Evolutionary conservation across 2,329 filamentous ascomycete species (phyloP), one percentile per base, ranked within the genome.

Genomic region (Raffaelea ambrosiae): DNA sequence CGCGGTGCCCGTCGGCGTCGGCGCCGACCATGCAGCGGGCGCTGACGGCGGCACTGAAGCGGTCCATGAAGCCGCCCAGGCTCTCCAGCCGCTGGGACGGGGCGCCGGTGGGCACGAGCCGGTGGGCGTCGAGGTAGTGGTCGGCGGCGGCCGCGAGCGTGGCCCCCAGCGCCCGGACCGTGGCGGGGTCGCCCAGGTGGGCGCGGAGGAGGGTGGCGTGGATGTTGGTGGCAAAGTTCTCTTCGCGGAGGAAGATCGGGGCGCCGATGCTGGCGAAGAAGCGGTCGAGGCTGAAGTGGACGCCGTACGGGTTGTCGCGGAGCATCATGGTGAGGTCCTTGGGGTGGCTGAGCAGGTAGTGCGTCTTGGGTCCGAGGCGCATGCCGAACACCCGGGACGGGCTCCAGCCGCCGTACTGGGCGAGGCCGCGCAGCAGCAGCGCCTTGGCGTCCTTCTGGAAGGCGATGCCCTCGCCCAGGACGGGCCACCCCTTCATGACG

Each of bases 261-360:
- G 46, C 46, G n/a, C 46, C 46, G 18, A 50, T 43, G 31, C 21
- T 19, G n/a, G 23, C 29, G 14, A 50, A 45, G 41, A 50, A 50
- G 41, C 23, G 20, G 45, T 48, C 42, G 14, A 50, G 45, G 38
- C 44, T 47, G 22, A 50, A 50, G 26, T 48, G 38, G 11, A 47
- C 36, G 5, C 33, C 20, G 45, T 50, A 50, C 36, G 48, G 48
- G 42, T 48, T 45, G 41, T 50, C 45, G n/a, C 48, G 41, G 14
- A 40, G 48, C 48, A 50, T 48, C 48, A 50, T 50, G 39, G 47
- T 31, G 5, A 50, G 20, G n/a, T 50, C 48, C 1, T n/a, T 21
- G 5, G 48, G 42, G 4, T 48, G 45, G 2, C 45, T 40, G n/a
- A 50, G 14, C 2, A 50, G 31, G 18, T 50, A 50, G 29, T 50